These are phyloP conservation scores for Rhizopogon vinicolor DNA, from an alignment of 768 basidiomycete genomes.

Conservation along the genomic window DNA sequence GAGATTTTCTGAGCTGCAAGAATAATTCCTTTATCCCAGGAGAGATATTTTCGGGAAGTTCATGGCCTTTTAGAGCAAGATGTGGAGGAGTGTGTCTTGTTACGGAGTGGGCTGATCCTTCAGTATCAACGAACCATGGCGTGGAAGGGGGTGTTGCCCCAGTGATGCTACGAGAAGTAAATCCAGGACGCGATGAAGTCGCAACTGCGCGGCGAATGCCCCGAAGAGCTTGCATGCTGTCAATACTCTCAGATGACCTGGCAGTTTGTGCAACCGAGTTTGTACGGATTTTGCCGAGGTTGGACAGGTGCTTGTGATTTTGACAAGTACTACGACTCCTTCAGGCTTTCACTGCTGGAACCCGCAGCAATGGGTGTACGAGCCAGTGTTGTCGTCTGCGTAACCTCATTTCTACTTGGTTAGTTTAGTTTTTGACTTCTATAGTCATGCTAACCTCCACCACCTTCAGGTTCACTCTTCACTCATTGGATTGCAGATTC, in stretches of 20 bases:
- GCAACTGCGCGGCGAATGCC: not conserved
- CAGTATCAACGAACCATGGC: conserved; percentile 70
- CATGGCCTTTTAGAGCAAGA: conserved; percentile 22
- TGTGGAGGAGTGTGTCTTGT: conserved; percentile 19
- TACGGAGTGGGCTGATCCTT: conserved; percentile 13
- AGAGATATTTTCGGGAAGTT: conserved; percentile 49
- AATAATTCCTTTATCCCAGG: conserved; percentile 51
- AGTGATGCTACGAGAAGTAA: not conserved
- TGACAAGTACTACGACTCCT: not conserved
- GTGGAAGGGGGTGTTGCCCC: conserved; percentile 8
- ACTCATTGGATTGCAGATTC: conserved; percentile 95
- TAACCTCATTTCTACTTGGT: conserved; percentile 82
- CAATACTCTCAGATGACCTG: too few relatives aligned
- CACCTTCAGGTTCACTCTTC: conserved; percentile 61
- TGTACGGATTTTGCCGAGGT: conserved; percentile 12
- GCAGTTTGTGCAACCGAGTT: too few relatives aligned
- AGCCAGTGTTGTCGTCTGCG: conserved; percentile 67
- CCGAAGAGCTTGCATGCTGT: conserved; percentile 18
- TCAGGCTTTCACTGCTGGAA: not conserved
- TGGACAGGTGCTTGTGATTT: conserved; percentile 12
- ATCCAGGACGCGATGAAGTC: not conserved
- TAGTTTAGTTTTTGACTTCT: conserved; percentile 7
- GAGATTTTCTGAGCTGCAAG: conserved; percentile 51
- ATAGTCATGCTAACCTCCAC: not conserved
- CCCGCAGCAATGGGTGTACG: conserved; percentile 59